These are phyloP conservation scores for Jaenimonas drosophilae DNA, from an alignment of 208 protist genomes.

Conservation along the genomic window DNA sequence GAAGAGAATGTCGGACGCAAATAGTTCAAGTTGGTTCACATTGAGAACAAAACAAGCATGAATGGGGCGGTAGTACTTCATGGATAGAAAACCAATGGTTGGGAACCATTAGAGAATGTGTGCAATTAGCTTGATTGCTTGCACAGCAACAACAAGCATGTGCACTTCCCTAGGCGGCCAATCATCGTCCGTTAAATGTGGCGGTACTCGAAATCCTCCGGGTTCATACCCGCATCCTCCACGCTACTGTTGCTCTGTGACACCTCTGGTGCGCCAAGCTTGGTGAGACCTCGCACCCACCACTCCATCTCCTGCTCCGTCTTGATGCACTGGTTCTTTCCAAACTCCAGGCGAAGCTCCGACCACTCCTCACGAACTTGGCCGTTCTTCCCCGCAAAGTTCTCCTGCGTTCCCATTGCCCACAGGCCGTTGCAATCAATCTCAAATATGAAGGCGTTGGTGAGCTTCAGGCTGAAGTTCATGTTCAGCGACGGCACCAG, in stretches of 20 bases:
- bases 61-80: no score
- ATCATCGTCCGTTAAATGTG: conserved; percentile 41
- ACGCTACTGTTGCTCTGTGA: conserved; percentile 73
- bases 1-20: background rate
- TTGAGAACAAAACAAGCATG: no score
- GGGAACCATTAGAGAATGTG: background rate
- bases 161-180: no score
- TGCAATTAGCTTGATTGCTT: no score
- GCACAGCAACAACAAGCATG: no score
- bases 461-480: conserved; percentile 82
- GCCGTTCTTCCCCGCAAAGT: conserved; percentile 35
- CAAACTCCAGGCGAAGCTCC: conserved; percentile 77
- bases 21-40: background rate
- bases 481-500: conserved; percentile 83
- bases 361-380: conserved; percentile 64
- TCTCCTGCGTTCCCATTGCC: conserved; percentile 84
- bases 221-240: conserved; percentile 65
- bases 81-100: background rate
- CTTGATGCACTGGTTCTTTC: conserved; percentile 64
- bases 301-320: conserved; percentile 88
- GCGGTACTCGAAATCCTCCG: conserved; percentile 76
- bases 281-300: conserved; percentile 78
- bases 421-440: conserved; percentile 68
- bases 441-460: conserved; percentile 82
- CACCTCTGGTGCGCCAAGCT: conserved; percentile 74